Conservation (phyloP, 2,329 filamentous ascomycete genomes). For the Penicillium psychrosexuale region DNA sequence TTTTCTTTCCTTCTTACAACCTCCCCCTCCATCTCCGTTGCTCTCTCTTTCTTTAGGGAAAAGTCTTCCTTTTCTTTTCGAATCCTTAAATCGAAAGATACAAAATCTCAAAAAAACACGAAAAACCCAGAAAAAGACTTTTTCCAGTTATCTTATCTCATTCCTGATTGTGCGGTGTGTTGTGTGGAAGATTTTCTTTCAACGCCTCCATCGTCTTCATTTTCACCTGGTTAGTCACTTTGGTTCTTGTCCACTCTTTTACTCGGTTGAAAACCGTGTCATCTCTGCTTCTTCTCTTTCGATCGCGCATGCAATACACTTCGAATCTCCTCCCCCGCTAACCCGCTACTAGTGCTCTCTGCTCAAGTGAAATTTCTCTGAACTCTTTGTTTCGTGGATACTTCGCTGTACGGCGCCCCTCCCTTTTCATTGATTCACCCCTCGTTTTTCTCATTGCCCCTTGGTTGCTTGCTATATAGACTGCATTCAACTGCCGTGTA, state of each 20-base stretch:
- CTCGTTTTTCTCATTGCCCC: constrained; percentile 3
- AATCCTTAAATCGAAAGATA: constrained; percentile 31
- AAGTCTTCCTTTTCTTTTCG: constrained; percentile 32
- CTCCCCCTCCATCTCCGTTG: constrained; percentile 13
- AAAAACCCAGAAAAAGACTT: constrained; percentile 39
- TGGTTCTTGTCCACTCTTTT: constrained; percentile 7
- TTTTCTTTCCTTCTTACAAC: constrained; percentile 25
- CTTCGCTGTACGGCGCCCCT: constrained; percentile 10
- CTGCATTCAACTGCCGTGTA: constrained; percentile 17
- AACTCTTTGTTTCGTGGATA: constrained; percentile 18
- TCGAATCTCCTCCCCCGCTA: constrained; percentile 2
- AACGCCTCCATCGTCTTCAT: constrained; percentile 24
- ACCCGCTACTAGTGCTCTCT: constrained; percentile 4
- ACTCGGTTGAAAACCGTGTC: not conserved
- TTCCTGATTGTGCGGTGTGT: constrained; percentile 35
- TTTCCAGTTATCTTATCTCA: constrained; percentile 29
- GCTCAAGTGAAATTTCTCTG: constrained; percentile 12
- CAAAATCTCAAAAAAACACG: constrained; percentile 38
- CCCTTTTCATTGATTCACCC: constrained; percentile 8
- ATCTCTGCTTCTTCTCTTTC: not conserved
- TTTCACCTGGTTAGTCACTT: constrained; percentile 20
- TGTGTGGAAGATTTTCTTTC: constrained; percentile 28
- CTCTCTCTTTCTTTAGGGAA: constrained; percentile 30
- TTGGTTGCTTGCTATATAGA: constrained; percentile 9
- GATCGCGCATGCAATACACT: not conserved